A percentile compares a stretch with the other conserved stretches of the same genome.
Conservation (phyloP, 495 filamentous ascomycete species). For the Trichoderma parareesei region DNA sequence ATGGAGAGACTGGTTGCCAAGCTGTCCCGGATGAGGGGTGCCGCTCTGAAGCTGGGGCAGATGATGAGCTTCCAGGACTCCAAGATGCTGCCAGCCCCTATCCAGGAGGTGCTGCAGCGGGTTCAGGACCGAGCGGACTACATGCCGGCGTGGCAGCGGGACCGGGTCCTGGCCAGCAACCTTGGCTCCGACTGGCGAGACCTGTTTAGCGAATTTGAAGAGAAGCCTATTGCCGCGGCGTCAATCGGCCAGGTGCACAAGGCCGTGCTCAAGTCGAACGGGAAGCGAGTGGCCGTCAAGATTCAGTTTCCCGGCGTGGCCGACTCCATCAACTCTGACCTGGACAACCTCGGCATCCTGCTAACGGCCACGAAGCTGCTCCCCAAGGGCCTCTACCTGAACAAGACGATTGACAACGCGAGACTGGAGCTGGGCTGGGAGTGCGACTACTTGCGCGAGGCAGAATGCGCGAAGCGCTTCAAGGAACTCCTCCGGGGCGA, state of each 20-base stretch:
- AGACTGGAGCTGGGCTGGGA: constrained; percentile 90
- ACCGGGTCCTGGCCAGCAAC: constrained; percentile 69
- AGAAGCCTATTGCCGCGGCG: constrained; percentile 90
- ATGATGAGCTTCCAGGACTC: constrained; percentile 97
- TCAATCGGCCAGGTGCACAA: constrained; percentile 96
- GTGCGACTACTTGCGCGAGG: constrained; percentile 90
- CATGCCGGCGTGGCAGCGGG: constrained; percentile 88
- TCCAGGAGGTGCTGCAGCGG: constrained; percentile 80
- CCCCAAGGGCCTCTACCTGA: constrained; percentile 84
- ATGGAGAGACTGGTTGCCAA: constrained; percentile 88
- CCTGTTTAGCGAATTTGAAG: constrained; percentile 75
- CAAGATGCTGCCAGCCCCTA: constrained; percentile 84
- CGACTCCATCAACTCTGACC: constrained; percentile 87
- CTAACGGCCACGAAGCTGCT: constrained; percentile 83
- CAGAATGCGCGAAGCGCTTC: constrained; percentile 68
- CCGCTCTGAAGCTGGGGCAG: constrained; percentile 95
- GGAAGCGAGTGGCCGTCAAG: constrained; percentile 80
- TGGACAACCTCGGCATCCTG: constrained; percentile 84
- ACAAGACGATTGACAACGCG: constrained; percentile 98
- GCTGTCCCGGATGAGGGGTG: constrained; percentile 91
- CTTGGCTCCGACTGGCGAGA: constrained; percentile 81
- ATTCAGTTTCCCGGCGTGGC: constrained; percentile 98
- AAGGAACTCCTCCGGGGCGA: constrained; percentile 62
- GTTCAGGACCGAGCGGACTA: constrained; percentile 97
- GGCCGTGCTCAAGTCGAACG: constrained; percentile 67